Conservation (phyloP, 495 filamentous ascomycete species). For the Penicillium atrosanguineum region DNA sequence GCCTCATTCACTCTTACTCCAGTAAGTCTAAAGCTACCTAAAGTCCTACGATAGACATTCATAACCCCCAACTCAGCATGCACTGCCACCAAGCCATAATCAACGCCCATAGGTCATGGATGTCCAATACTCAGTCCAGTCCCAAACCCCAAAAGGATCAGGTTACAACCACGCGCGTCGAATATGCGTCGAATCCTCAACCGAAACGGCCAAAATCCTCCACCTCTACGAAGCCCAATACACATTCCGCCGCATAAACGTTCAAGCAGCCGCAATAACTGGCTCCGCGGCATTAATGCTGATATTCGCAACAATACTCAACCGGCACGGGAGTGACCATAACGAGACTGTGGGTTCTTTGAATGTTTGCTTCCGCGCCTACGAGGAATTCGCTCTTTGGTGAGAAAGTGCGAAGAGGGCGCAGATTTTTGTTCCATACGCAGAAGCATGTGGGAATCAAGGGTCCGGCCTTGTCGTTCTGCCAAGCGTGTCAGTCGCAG, state of each 20-base stretch:
- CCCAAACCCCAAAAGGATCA: constrained; percentile 15
- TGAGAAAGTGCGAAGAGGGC: constrained; percentile 12
- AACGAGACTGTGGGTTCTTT: not conserved
- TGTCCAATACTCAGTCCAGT: constrained; percentile 21
- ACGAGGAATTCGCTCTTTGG: constrained; percentile 28
- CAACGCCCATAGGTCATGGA: constrained; percentile 23
- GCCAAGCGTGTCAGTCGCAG: not conserved
- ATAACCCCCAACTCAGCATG: constrained; percentile 15
- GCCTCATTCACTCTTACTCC: constrained; percentile 15
- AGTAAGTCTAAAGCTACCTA: not conserved
- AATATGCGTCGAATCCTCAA: constrained; percentile 27
- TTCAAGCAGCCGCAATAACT: constrained; percentile 47
- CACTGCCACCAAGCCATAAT: constrained; percentile 29
- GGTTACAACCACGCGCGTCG: constrained; percentile 21
- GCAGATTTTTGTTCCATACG: constrained; percentile 11
- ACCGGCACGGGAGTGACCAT: constrained; percentile 6
- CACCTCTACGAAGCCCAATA: constrained; percentile 47
- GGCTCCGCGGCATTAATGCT: constrained; percentile 50
- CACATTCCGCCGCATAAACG: constrained; percentile 49
- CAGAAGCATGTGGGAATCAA: constrained; percentile 4
- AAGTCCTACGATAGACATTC: not conserved
- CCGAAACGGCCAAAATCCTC: constrained; percentile 40
- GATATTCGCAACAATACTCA: constrained; percentile 43
- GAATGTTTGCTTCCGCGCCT: constrained; percentile 40
- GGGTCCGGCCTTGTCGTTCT: not conserved